Evolutionary conservation across 345 rosid species (phyloP).

Genomic region (Diplotaxis tenuifolia): DNA sequence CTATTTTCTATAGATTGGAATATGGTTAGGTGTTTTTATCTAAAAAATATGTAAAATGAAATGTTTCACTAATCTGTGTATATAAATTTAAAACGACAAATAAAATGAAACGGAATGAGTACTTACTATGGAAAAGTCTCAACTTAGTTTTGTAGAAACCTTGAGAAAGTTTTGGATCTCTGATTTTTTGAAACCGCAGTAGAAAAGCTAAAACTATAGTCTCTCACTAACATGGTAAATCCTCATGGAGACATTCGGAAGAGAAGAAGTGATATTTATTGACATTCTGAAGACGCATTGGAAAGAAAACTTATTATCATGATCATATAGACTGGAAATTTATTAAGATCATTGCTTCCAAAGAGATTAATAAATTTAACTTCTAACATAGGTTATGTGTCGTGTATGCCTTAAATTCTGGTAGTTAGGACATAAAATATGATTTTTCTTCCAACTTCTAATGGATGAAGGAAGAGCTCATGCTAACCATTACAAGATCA

Average conservation of each 20-base stretch:
- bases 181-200: background rate
- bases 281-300: background rate
- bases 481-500: constrained; percentile 24
- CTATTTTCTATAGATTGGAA: no score
- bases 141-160: background rate
- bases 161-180: background rate
- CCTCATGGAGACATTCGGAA: background rate
- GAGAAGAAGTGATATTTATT: background rate
- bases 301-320: background rate
- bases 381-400: constrained; percentile 2
- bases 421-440: constrained; percentile 17
- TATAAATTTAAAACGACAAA: no score
- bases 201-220: background rate
- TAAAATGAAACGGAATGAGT: no score
- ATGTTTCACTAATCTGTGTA: no score
- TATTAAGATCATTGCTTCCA: background rate
- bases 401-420: background rate
- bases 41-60: no score
- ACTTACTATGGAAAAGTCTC: background rate
- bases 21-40: no score
- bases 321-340: background rate
- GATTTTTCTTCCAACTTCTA: background rate
- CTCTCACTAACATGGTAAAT: background rate
- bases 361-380: background rate
- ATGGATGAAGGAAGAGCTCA: constrained; percentile 10